These are phyloP conservation scores for Trichoderma sp. DNA, from an alignment of 2,329 filamentous ascomycete genomes.

Conservation along the genomic window DNA sequence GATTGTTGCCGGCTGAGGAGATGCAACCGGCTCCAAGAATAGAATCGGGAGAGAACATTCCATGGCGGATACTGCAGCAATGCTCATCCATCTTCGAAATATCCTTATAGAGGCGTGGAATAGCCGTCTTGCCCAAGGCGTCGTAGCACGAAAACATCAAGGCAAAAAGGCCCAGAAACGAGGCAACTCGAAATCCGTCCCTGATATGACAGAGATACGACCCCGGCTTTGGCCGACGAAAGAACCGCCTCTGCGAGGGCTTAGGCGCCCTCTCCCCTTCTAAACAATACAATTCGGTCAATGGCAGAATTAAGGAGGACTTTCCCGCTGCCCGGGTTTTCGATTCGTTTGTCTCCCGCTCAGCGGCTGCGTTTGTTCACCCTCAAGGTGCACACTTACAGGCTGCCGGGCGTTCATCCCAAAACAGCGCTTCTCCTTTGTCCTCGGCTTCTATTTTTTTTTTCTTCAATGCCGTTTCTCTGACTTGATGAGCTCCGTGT, in stretches of 20 bases:
- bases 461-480: not conserved
- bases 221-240: too few relatives aligned
- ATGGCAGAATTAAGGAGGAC: not conserved
- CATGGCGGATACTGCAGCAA: too few relatives aligned
- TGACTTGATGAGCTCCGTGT: not conserved
- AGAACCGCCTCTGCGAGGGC: not conserved
- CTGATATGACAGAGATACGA: not conserved
- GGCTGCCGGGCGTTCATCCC: not conserved
- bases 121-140: not conserved
- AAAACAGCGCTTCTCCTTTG: not conserved
- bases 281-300: not conserved
- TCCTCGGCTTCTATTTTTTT: not conserved
- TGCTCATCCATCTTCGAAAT: not conserved
- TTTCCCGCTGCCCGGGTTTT: not conserved
- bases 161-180: not conserved
- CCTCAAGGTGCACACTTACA: not conserved
- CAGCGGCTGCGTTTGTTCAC: not conserved
- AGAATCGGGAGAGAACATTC: not conserved
- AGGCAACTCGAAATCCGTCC: not conserved
- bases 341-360: constrained; percentile 5
- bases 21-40: not conserved
- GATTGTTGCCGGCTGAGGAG: not conserved
- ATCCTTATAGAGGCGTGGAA: not conserved
- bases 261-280: not conserved
- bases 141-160: not conserved